phyloP scores from a whole-genome alignment of 2,329 filamentous ascomycete species.

The Calonectria pteridis region DNA sequence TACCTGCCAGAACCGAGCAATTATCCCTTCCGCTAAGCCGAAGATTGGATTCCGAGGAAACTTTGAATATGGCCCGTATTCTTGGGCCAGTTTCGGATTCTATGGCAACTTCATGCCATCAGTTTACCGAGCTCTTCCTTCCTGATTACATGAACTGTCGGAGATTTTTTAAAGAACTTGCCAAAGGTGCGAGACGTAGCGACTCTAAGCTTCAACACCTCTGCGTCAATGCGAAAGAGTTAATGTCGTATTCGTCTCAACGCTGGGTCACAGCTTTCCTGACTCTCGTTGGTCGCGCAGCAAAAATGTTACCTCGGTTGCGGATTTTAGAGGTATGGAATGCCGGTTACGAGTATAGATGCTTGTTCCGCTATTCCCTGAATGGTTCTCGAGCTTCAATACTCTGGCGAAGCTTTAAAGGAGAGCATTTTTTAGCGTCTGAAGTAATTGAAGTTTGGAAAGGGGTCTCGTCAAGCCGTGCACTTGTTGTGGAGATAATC shows the following conservation, averaged over 20 bases:
- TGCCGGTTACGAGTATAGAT: not conserved
- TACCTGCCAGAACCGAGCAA: conserved; percentile 16
- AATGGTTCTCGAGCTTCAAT: conserved; percentile 4
- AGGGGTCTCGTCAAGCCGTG: not conserved
- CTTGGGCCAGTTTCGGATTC: not conserved
- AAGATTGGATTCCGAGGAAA: not conserved
- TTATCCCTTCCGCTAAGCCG: not conserved
- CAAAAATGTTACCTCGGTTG: conserved; percentile 11
- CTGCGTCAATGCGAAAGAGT: not conserved
- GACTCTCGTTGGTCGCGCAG: not conserved
- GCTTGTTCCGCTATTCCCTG: conserved; percentile 25
- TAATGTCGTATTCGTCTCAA: not conserved
- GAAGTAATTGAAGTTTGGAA: conserved; percentile 5
- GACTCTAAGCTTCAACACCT: conserved; percentile 20
- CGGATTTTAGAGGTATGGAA: conserved; percentile 28
- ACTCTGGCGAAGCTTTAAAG: conserved; percentile 20
- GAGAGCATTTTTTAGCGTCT: not conserved
- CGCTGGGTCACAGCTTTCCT: not conserved
- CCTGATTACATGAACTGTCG: fast-evolving
- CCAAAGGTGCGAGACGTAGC: not conserved
- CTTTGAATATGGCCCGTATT: not conserved
- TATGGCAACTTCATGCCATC: conserved; percentile 24
- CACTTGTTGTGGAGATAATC: not conserved
- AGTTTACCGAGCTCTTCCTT: conserved; percentile 13
- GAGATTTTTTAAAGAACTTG: not conserved